Conservation (phyloP, 2,329 filamentous ascomycete species). For the Colletotrichum sp. region DNA sequence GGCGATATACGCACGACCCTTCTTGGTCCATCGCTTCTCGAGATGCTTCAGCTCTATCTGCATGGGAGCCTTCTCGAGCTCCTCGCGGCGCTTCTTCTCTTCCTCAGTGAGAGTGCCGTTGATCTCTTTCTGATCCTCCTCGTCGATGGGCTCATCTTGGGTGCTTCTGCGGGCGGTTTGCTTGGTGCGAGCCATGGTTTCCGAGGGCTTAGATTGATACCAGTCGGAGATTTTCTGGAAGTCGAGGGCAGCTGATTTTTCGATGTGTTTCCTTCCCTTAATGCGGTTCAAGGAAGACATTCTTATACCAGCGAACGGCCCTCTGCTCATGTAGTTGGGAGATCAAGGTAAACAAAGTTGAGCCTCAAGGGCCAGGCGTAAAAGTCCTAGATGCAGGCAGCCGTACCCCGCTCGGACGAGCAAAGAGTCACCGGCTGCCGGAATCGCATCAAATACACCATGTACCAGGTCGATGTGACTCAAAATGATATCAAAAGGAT, state of each 20-base stretch:
- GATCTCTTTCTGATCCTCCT: slow-evolving; percentile 23
- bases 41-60: slow-evolving; percentile 35
- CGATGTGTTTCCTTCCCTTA: neutral
- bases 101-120: slow-evolving; percentile 20
- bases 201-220: too few relatives aligned
- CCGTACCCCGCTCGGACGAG: slow-evolving; percentile 7
- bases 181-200: slow-evolving; percentile 4
- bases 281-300: neutral
- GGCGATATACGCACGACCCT: slow-evolving; percentile 29
- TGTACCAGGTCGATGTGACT: neutral
- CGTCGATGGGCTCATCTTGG: slow-evolving; percentile 11
- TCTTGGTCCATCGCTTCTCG: slow-evolving; percentile 33
- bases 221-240: too few relatives aligned
- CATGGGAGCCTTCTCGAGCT: slow-evolving; percentile 31
- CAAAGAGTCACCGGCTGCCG: slow-evolving; percentile 2
- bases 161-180: neutral
- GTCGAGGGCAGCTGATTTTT: neutral
- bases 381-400: neutral
- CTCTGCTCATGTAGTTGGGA: neutral
- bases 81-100: slow-evolving; percentile 25
- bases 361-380: neutral
- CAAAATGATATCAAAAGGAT: neutral
- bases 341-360: neutral
- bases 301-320: neutral
- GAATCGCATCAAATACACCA: neutral